phyloP scores from a whole-genome alignment of 306 rosid species.

The Aeschynomene evenia region DNA sequence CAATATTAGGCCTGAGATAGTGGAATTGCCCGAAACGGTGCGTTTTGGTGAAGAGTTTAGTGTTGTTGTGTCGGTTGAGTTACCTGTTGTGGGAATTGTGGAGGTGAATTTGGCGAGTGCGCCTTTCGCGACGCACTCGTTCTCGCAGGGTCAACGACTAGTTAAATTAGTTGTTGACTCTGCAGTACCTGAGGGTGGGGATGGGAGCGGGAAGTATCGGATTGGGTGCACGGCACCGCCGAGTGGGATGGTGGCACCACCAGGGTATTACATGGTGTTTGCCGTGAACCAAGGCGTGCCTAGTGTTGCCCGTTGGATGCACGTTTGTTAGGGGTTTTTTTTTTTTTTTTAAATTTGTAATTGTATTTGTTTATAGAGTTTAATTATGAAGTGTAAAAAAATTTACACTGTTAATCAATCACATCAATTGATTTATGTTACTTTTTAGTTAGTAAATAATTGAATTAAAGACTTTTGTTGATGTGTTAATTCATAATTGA shows the following conservation, averaged over 20 bases:
- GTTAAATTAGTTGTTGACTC: slow-evolving; percentile 63
- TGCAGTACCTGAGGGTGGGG: slow-evolving; percentile 41
- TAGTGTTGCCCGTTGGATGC: slow-evolving; percentile 82
- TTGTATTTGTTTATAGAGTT: slow-evolving; percentile 5
- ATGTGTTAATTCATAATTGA: no score
- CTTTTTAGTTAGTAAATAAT: no score
- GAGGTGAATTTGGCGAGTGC: slow-evolving; percentile 72
- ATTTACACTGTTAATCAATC: no score
- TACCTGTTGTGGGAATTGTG: slow-evolving; percentile 72
- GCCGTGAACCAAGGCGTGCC: slow-evolving; percentile 93
- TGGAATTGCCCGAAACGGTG: slow-evolving; percentile 51
- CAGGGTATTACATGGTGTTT: slow-evolving; percentile 85
- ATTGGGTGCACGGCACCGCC: slow-evolving; percentile 69
- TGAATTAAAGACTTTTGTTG: no score
- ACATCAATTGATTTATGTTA: no score
- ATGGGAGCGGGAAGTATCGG: slow-evolving; percentile 35
- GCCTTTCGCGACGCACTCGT: slow-evolving; percentile 84
- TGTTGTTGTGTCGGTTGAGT: slow-evolving; percentile 51
- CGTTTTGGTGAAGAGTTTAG: slow-evolving; percentile 55
- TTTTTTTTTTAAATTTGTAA: background rate
- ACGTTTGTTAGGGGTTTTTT: slow-evolving; percentile 19
- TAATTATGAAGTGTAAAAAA: no score
- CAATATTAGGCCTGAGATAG: slow-evolving; percentile 61
- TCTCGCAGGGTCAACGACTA: slow-evolving; percentile 84
- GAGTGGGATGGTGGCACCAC: slow-evolving; percentile 70